A percentile compares a stretch with the other conserved stretches of the same genome.
Evolutionary conservation across 148 eudicot genomes (phyloP).

Genomic region (Fagopyrum homotropicum): DNA sequence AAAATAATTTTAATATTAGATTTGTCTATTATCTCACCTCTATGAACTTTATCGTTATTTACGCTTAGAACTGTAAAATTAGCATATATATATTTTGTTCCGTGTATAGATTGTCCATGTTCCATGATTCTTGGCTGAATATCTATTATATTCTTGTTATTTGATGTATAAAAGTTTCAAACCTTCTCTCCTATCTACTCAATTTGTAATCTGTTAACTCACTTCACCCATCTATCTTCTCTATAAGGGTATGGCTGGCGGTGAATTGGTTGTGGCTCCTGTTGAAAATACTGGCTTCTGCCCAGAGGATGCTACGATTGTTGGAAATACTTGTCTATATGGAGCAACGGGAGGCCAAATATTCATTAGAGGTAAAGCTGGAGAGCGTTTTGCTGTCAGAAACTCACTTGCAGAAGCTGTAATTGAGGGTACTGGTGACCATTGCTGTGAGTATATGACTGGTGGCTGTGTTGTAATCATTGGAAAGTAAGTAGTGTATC

Average conservation of each 20-base stretch:
- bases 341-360: slow-evolving; percentile 98
- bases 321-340: slow-evolving; percentile 88
- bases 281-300: slow-evolving; percentile 79
- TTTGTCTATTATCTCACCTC: not conserved
- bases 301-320: slow-evolving; percentile 92
- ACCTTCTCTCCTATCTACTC: not conserved
- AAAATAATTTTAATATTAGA: not conserved
- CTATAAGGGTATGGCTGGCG: slow-evolving; percentile 94
- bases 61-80: not conserved
- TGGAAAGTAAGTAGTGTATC: slow-evolving; percentile 67
- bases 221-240: slow-evolving; percentile 9
- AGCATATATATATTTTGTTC: too few species aligned
- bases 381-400: slow-evolving; percentile 98
- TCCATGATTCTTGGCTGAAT: too few species aligned
- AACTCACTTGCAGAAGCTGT: slow-evolving; percentile 95
- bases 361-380: slow-evolving; percentile 90
- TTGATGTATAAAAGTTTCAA: not conserved
- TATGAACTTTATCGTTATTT: not conserved
- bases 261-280: slow-evolving; percentile 84
- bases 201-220: not conserved
- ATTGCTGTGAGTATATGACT: slow-evolving; percentile 97
- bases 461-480: slow-evolving; percentile 93
- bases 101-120: too few species aligned
- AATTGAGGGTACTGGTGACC: slow-evolving; percentile 95
- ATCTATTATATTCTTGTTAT: not conserved